Conservation (phyloP, 2,329 filamentous ascomycete genomes). For the Trichoderma koningii region DNA sequence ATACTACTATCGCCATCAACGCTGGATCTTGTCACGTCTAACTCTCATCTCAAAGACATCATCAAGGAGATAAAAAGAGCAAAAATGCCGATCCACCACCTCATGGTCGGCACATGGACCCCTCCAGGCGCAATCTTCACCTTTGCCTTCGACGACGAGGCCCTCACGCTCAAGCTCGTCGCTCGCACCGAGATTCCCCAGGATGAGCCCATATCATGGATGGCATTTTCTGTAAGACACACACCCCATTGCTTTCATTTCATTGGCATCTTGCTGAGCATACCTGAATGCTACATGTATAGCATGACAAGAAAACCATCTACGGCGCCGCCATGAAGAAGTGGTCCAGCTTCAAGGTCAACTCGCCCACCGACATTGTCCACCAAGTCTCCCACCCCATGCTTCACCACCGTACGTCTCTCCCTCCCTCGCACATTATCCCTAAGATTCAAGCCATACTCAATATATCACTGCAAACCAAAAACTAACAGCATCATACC, state of each 20-base stretch:
- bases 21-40: too few species aligned
- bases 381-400: constrained; percentile 76
- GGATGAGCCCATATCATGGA: constrained; percentile 90
- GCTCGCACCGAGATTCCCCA: constrained; percentile 80
- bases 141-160: constrained; percentile 82
- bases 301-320: constrained; percentile 81
- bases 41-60: too few species aligned
- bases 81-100: constrained; percentile 74
- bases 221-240: constrained; percentile 76
- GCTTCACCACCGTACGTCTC: constrained; percentile 69
- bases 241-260: too few species aligned
- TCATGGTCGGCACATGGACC: constrained; percentile 93
- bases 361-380: constrained; percentile 72
- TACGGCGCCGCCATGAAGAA: constrained; percentile 94
- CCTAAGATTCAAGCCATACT: neutral
- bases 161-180: constrained; percentile 70
- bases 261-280: too few species aligned
- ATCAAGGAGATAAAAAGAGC: too few species aligned
- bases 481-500: neutral
- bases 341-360: constrained; percentile 80
- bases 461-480: neutral
- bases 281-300: neutral
- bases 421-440: neutral
- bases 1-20: too few species aligned
- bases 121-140: constrained; percentile 88